These are phyloP conservation scores for Ambrosiella beaveri DNA, from an alignment of 2,329 filamentous ascomycete species.

Conservation along the genomic window DNA sequence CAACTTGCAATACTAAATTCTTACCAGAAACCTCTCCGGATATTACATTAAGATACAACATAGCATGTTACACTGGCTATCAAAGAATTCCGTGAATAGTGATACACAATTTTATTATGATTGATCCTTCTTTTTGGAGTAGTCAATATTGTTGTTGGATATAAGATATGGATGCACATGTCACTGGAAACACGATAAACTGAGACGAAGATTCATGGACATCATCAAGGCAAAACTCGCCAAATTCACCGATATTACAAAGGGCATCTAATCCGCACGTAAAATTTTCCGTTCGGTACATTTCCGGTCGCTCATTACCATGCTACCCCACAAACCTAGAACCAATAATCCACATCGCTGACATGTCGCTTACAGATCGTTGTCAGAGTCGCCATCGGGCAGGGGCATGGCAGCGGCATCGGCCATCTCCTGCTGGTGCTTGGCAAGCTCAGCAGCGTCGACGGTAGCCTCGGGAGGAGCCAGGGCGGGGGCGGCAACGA, in stretches of 20 bases:
- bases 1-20: too few species aligned
- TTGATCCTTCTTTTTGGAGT: too few species aligned
- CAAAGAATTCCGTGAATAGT: too few species aligned
- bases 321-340: conserved; percentile 9
- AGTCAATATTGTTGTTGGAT: too few species aligned
- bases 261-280: conserved; percentile 6
- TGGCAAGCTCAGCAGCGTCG: conserved; percentile 61
- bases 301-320: conserved; percentile 12
- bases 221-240: background rate
- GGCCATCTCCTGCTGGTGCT: conserved; percentile 82
- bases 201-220: background rate
- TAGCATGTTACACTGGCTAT: too few species aligned
- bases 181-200: too few species aligned
- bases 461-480: conserved; percentile 85
- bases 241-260: conserved; percentile 12
- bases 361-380: conserved; percentile 36
- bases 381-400: conserved; percentile 82
- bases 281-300: conserved; percentile 12
- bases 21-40: too few species aligned
- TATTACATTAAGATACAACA: too few species aligned
- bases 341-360: conserved; percentile 9
- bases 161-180: too few species aligned
- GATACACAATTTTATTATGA: too few species aligned
- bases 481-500: conserved; percentile 86
- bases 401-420: conserved; percentile 67